These are phyloP conservation scores for Hirsutella rhossiliensis DNA, from an alignment of 2,329 filamentous ascomycete genomes.

Conservation along the genomic window DNA sequence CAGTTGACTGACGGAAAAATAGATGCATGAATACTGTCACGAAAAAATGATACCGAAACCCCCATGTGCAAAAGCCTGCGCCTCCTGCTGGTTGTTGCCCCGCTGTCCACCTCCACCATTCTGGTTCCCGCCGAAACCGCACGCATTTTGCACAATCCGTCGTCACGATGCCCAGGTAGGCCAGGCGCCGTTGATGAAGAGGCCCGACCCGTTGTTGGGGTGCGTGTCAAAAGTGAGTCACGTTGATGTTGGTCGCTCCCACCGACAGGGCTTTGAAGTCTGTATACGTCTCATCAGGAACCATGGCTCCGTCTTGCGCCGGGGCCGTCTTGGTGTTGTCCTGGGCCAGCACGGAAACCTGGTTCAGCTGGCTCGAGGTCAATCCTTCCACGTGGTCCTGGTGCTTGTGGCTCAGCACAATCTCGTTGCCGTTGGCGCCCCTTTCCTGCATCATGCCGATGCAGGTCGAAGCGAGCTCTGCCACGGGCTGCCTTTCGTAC, in stretches of 20 bases:
- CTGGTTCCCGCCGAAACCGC: not conserved
- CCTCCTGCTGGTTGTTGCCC: not conserved
- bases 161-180: constrained; percentile 2
- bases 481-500: constrained; percentile 1
- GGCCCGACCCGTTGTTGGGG: constrained; percentile 1
- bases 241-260: not conserved
- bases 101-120: not conserved
- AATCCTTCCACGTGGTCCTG: constrained; percentile 2
- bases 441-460: not conserved
- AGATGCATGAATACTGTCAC: too few relatives aligned
- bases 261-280: not conserved
- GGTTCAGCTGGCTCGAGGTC: not conserved
- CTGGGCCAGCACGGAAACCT: constrained; percentile 1
- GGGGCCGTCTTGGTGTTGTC: constrained; percentile 2
- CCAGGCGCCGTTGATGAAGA: constrained; percentile 1
- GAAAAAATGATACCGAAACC: too few relatives aligned
- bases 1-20: too few relatives aligned
- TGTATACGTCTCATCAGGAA: constrained; percentile 1
- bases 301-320: not conserved
- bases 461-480: constrained; percentile 1
- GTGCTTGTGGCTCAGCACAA: constrained; percentile 4
- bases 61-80: not conserved
- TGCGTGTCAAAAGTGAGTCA: constrained; percentile 3
- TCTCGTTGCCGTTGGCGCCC: not conserved
- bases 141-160: constrained; percentile 1